Base-by-base conservation (phyloP, 139 green algal species). In the Chlamydomonas sp. region DNA sequence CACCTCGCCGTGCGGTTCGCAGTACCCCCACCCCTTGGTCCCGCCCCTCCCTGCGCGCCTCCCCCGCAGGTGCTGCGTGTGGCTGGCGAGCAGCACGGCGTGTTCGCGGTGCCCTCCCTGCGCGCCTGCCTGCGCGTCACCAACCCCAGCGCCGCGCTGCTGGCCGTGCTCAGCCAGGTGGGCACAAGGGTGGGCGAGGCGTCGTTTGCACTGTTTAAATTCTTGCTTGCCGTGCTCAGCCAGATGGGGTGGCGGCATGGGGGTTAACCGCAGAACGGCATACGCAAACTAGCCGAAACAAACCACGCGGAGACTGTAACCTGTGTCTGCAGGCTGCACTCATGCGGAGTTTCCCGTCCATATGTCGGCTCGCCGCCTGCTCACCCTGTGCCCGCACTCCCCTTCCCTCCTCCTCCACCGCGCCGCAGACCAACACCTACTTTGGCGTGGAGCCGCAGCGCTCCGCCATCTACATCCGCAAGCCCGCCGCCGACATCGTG, bases 81-180 rank as follows among this genome's bases (percentile, higher is more conserved):
- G 61, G 83, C 83, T 3, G 74, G 74, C 61, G 83, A 88, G 83
- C 83, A 88, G 83, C 63, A 81, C 75, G 83, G 83, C 17, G 59
- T 81, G 69, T 88, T 77, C 63, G 64, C 59, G 20, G n/a, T 61
- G 17, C 83, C 83, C 5, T 16, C 31, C 20, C 18, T 88, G 74
- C 83, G 83, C 62, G 83, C 83, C 62, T 20, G 49, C 57, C 83
- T 88, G 63, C 73, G 83, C 8, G 60, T 88, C 63, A 15, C 63
- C 83, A 82, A 76, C 63, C 83, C 83, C 20, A 82, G 73, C 63
- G 9, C 15, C 4, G 31, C 83, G 4, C 12, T 88, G 74, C 62
- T 88, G 12, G 5, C 62, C 2, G 57, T 67, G 16, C 74, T 88
- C 73, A n/a, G 20, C 18, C 74, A 87, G 83, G 72, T 87, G 83